phyloP scores from a whole-genome alignment of 139 green algal species.

The Nannochloris sp. region DNA sequence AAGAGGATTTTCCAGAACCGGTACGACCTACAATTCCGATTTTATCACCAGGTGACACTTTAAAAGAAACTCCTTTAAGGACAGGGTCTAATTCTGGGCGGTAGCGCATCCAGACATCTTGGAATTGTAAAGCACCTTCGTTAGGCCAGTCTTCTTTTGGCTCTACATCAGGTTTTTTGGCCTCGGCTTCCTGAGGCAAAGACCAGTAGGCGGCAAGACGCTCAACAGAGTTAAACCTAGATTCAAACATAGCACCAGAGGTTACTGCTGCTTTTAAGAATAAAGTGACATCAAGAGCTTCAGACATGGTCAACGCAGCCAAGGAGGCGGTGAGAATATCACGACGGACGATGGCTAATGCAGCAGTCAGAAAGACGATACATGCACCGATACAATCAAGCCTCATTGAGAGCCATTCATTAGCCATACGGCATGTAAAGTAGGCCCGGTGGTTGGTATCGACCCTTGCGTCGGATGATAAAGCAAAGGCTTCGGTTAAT shows the following conservation, averaged over 20 bases:
- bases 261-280: conserved; percentile 79
- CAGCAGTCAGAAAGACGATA: conserved; percentile 48
- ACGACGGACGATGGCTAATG: conserved; percentile 42
- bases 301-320: conserved; percentile 42
- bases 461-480: conserved; percentile 40
- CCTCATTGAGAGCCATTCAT: conserved; percentile 74
- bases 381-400: conserved; percentile 72
- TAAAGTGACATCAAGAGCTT: conserved; percentile 74
- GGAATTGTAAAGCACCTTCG: conserved; percentile 52
- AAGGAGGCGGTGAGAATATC: conserved; percentile 40
- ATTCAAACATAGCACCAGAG: conserved; percentile 73
- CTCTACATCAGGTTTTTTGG: neutral
- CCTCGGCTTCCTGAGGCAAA: conserved; percentile 38
- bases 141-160: conserved; percentile 42
- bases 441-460: conserved; percentile 63
- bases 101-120: conserved; percentile 77
- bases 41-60: conserved; percentile 52
- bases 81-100: conserved; percentile 74
- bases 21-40: conserved; percentile 81
- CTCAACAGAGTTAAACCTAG: conserved; percentile 91
- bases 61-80: conserved; percentile 45
- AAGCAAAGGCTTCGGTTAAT: conserved; percentile 46
- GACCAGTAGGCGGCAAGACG: conserved; percentile 69
- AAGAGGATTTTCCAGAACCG: conserved; percentile 74
- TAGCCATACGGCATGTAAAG: conserved; percentile 60